These are phyloP conservation scores for Gossypium laxum DNA, from an alignment of 441 rosid species.

Conservation along the genomic window DNA sequence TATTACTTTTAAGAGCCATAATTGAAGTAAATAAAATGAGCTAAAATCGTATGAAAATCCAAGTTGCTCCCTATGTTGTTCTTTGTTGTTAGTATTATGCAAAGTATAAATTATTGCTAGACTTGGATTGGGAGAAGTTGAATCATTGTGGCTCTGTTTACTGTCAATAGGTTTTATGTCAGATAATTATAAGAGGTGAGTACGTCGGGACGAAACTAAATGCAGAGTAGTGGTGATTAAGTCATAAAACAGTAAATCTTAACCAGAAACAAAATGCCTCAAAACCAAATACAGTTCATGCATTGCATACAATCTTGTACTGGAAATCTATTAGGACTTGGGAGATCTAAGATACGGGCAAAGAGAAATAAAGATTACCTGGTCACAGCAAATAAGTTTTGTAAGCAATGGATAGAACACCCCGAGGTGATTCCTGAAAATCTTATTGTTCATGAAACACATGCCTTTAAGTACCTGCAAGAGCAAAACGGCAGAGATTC, in stretches of 20 bases:
- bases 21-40: neutral
- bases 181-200: neutral
- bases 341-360: neutral
- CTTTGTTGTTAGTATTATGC: neutral
- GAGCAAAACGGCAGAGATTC: constrained; percentile 5
- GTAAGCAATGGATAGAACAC: constrained; percentile 92
- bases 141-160: neutral
- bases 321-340: constrained; percentile 2
- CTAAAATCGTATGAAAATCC: neutral
- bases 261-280: neutral
- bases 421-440: constrained; percentile 76
- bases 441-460: constrained; percentile 77
- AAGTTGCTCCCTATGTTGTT: neutral
- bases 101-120: neutral
- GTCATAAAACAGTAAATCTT: neutral
- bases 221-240: neutral
- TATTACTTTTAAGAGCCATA: neutral
- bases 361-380: constrained; percentile 38
- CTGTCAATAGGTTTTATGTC: neutral
- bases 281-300: neutral
- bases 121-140: no score
- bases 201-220: neutral
- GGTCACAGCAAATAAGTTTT: constrained; percentile 88
- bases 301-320: neutral
- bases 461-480: constrained; percentile 88